Evolutionary conservation across 306 rosid species (phyloP).

Genomic region (Datisca glomerata): DNA sequence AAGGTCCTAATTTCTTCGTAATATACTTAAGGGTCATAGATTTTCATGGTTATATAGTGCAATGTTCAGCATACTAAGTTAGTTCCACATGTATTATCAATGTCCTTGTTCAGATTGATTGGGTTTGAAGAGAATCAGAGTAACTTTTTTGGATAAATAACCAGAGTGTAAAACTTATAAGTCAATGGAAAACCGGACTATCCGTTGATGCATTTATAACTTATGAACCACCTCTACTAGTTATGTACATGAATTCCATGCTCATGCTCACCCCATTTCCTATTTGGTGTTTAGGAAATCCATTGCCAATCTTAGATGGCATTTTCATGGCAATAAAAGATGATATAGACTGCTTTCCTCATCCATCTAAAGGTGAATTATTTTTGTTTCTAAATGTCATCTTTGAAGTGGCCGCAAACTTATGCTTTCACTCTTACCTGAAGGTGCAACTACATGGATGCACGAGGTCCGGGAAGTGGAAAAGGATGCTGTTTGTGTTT

Average conservation of each 20-base stretch:
- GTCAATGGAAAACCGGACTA: too few relatives aligned
- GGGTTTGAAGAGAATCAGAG: too few relatives aligned
- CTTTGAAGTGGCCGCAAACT: constrained; percentile 1
- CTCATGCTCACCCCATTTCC: constrained; percentile 49
- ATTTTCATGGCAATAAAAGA: constrained; percentile 92
- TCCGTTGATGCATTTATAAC: too few relatives aligned
- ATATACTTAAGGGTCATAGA: too few relatives aligned
- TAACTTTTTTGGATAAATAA: too few relatives aligned
- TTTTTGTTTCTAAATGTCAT: background rate
- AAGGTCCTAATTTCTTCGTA: constrained; percentile 37
- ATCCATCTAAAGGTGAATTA: constrained; percentile 66
- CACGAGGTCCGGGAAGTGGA: constrained; percentile 73
- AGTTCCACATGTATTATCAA: too few relatives aligned
- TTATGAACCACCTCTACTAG: too few relatives aligned
- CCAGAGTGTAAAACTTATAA: too few relatives aligned
- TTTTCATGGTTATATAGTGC: too few relatives aligned
- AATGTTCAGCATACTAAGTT: too few relatives aligned
- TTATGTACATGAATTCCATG: too few relatives aligned
- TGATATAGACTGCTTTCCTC: constrained; percentile 86
- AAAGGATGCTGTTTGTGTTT: constrained; percentile 56
- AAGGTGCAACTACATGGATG: constrained; percentile 92
- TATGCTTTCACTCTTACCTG: constrained; percentile 14
- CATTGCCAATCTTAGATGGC: constrained; percentile 86
- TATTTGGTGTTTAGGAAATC: constrained; percentile 45
- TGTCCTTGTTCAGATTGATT: too few relatives aligned